A percentile compares a stretch with the other conserved stretches of the same genome.
Conservation (phyloP, 768 basidiomycete genomes). For the Boletus sensibilis region DNA sequence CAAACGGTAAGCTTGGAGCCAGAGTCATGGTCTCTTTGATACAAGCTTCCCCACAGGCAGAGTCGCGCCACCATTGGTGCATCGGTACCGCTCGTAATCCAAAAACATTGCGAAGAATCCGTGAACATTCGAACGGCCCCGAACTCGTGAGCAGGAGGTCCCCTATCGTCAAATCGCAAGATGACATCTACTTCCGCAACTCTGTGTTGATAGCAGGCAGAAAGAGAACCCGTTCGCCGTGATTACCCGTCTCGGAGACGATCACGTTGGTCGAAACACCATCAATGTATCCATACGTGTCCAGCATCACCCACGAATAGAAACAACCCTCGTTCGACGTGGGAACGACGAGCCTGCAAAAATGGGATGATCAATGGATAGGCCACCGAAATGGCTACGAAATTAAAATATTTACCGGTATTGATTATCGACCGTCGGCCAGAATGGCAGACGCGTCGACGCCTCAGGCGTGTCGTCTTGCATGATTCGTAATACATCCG, state of each 20-base stretch:
- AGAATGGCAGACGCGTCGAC: conserved; percentile 22
- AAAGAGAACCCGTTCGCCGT: conserved; percentile 7
- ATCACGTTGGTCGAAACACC: conserved; percentile 24
- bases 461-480: conserved; percentile 15
- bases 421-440: conserved; percentile 41
- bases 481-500: conserved; percentile 37
- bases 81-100: not conserved
- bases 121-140: not conserved
- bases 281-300: conserved; percentile 26
- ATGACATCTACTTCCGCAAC: conserved; percentile 6
- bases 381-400: not conserved
- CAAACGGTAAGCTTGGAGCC: not conserved
- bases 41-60: not conserved
- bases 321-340: conserved; percentile 21
- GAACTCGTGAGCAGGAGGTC: not conserved
- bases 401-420: conserved; percentile 31
- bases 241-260: not conserved
- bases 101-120: not conserved
- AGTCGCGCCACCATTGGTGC: not conserved
- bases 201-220: conserved; percentile 14
- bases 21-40: not conserved
- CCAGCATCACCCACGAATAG: conserved; percentile 19
- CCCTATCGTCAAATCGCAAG: not conserved
- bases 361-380: not conserved
- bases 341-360: conserved; percentile 17